Evolutionary conservation across 2,329 filamentous ascomycete genomes (phyloP).

Genomic region (Phialophora tarda): DNA sequence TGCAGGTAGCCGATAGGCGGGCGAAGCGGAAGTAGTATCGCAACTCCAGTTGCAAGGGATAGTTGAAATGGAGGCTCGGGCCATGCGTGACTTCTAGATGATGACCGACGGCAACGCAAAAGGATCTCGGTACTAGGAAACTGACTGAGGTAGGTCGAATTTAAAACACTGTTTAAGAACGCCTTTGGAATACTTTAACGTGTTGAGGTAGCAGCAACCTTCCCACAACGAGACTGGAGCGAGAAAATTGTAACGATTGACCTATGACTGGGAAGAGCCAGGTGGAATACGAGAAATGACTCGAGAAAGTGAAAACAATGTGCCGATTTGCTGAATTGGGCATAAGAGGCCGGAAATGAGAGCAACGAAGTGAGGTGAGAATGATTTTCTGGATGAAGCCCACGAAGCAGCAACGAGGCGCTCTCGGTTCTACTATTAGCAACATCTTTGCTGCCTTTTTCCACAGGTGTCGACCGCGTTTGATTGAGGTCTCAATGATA

Average conservation of each 20-base stretch:
- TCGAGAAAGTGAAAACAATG: constrained; percentile 2
- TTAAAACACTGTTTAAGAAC: background rate
- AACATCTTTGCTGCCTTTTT: background rate
- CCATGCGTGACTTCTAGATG: constrained; percentile 5
- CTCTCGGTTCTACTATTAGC: constrained; percentile 2
- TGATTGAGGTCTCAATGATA: constrained; percentile 22
- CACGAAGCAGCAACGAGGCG: background rate
- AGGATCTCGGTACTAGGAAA: background rate
- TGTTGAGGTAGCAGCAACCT: background rate
- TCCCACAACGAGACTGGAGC: constrained; percentile 5
- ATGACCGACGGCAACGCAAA: background rate
- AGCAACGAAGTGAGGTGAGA: constrained; percentile 1
- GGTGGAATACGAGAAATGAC: constrained; percentile 17
- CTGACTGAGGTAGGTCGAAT: background rate
- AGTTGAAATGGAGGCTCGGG: constrained; percentile 1
- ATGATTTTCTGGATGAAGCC: background rate
- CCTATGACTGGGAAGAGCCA: background rate
- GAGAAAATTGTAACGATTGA: constrained; percentile 7
- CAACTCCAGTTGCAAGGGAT: constrained; percentile 26
- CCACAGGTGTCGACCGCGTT: constrained; percentile 12
- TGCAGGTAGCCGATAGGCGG: constrained; percentile 28
- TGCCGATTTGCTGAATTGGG: background rate
- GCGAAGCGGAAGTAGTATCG: background rate
- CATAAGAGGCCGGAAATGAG: background rate
- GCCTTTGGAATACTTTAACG: background rate